Conservation (phyloP, 495 filamentous ascomycete genomes). For the Neurospora sp. region DNA sequence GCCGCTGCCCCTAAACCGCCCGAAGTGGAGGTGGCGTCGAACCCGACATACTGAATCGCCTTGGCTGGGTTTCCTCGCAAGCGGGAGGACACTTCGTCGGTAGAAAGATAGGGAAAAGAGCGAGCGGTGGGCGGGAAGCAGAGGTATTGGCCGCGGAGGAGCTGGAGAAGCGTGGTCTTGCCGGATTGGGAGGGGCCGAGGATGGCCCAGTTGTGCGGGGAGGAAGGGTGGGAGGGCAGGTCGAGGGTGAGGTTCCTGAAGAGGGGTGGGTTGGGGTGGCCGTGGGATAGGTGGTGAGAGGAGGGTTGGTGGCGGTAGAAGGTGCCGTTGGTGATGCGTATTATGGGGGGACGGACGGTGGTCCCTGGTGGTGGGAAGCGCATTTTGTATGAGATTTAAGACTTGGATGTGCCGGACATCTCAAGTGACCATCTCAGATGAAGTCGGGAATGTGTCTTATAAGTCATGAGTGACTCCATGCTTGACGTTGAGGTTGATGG, state of each 20-base stretch:
- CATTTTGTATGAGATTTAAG: constrained; percentile 15
- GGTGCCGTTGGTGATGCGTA: constrained; percentile 62
- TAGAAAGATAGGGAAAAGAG: constrained; percentile 63
- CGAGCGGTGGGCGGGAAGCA: constrained; percentile 62
- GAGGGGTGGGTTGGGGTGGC: constrained; percentile 47
- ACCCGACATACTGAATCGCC: constrained; percentile 78
- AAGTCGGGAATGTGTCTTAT: neutral
- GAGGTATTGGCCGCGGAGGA: constrained; percentile 63
- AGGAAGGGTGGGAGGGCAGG: constrained; percentile 39
- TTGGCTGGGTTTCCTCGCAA: constrained; percentile 42
- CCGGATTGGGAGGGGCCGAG: constrained; percentile 61
- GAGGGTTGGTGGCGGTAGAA: constrained; percentile 73
- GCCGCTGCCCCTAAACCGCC: constrained; percentile 24
- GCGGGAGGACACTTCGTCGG: constrained; percentile 44
- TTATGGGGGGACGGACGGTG: constrained; percentile 42
- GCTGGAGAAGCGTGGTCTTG: constrained; percentile 65
- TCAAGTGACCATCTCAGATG: constrained; percentile 11
- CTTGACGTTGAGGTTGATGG: neutral
- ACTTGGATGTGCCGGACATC: neutral
- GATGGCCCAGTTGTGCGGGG: constrained; percentile 58
- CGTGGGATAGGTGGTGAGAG: constrained; percentile 12
- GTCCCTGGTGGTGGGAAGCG: constrained; percentile 7
- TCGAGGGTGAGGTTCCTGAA: constrained; percentile 58
- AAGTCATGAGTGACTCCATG: neutral
- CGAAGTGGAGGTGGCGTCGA: constrained; percentile 48